Evolutionary conservation across 106 monocot species (phyloP).

Genomic region (Dioscorea zingiberensis): DNA sequence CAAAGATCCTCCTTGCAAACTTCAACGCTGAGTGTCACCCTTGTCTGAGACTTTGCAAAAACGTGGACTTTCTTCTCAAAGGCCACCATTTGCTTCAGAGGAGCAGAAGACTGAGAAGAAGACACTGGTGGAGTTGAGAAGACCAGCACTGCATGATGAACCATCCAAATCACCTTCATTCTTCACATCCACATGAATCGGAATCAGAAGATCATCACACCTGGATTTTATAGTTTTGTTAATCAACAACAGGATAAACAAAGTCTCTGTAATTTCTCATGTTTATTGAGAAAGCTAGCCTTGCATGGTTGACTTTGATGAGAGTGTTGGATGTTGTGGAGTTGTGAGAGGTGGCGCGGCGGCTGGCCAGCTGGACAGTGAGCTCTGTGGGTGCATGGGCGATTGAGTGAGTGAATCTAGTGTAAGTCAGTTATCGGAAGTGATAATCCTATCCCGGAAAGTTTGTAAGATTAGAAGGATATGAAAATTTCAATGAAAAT

Average conservation of each 20-base stretch:
- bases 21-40: constrained; percentile 12
- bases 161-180: constrained; percentile 18
- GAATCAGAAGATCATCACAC: constrained; percentile 4
- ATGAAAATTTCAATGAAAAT: no score
- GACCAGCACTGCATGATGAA: constrained; percentile 14
- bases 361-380: background rate
- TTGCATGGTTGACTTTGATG: constrained; percentile 12
- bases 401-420: constrained; percentile 42
- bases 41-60: constrained; percentile 1
- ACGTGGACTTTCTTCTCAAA: constrained; percentile 29
- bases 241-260: no score
- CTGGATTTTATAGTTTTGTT: no score
- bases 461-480: no score
- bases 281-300: background rate
- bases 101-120: no score
- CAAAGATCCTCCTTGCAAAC: constrained; percentile 32
- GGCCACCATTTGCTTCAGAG: constrained; percentile 29
- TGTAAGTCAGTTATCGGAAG: no score
- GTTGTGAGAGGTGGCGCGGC: background rate
- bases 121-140: constrained; percentile 3
- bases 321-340: background rate
- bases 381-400: constrained; percentile 37
- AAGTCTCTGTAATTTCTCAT: no score
- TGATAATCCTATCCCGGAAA: no score
- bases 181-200: constrained; percentile 7